Percentiles rank a stretch among this genome's conserved stretches.
Conservation (phyloP, 2,329 filamentous ascomycete species). For the Fusarium bulbicola region DNA sequence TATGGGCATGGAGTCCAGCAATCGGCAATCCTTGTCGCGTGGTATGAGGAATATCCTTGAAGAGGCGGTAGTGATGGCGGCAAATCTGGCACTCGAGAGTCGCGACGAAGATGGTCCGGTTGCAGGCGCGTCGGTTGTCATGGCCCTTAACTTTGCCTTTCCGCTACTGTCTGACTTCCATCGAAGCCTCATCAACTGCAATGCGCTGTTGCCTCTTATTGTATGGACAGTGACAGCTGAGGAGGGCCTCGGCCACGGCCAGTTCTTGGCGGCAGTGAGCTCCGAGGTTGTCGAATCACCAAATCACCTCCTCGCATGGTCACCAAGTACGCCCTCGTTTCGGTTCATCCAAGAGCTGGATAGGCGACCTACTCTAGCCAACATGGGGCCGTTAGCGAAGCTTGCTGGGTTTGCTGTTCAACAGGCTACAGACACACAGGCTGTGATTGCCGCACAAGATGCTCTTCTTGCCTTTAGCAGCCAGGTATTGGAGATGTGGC, state of each 20-base stretch:
- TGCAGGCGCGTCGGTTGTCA: conserved; percentile 64
- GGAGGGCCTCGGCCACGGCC: conserved; percentile 79
- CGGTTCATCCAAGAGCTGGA: conserved; percentile 66
- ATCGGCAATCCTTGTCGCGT: conserved; percentile 69
- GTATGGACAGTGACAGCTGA: conserved; percentile 73
- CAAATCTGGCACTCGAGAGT: conserved; percentile 76
- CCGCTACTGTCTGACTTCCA: conserved; percentile 72
- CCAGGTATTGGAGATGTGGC: conserved; percentile 76
- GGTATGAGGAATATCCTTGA: conserved; percentile 74
- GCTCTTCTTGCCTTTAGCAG: conserved; percentile 73
- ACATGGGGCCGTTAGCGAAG: conserved; percentile 73
- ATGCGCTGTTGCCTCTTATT: conserved; percentile 74
- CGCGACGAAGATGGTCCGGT: conserved; percentile 51
- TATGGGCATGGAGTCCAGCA: conserved; percentile 75
- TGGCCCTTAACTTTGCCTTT: conserved; percentile 82
- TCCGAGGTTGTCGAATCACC: conserved; percentile 67
- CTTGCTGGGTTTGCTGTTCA: conserved; percentile 72
- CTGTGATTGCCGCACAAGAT: conserved; percentile 64
- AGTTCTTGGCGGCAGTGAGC: conserved; percentile 77
- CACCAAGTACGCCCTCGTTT: conserved; percentile 67
- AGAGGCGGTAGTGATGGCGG: conserved; percentile 75
- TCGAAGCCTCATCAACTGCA: conserved; percentile 69
- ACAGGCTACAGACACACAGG: conserved; percentile 55
- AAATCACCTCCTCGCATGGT: conserved; percentile 68
- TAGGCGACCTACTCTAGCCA: conserved; percentile 68